Percentiles rank a stretch among this genome's conserved stretches.
These are phyloP conservation scores for Dipteronia dyeriana DNA, from an alignment of 345 rosid genomes.

Conservation along the genomic window DNA sequence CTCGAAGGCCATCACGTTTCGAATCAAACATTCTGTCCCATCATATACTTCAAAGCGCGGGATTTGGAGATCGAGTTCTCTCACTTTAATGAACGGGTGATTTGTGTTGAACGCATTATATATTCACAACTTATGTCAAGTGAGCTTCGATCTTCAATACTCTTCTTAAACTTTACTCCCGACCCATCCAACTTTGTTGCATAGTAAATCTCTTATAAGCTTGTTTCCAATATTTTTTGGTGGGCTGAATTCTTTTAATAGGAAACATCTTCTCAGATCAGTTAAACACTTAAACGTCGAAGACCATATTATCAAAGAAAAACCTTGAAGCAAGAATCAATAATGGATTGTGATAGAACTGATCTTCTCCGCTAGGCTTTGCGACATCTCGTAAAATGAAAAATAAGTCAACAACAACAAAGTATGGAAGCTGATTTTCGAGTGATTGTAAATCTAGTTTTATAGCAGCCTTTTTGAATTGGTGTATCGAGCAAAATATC, in stretches of 20 bases:
- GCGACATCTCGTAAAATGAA: neutral
- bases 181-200: conserved; percentile 1
- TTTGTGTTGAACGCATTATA: neutral
- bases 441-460: conserved; percentile 4
- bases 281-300: neutral
- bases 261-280: neutral
- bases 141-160: neutral
- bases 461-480: neutral
- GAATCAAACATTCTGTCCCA: neutral
- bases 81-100: neutral
- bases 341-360: neutral
- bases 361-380: neutral
- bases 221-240: too few species aligned
- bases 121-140: neutral
- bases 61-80: neutral
- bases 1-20: neutral
- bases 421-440: conserved; percentile 22
- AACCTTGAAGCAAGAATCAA: neutral
- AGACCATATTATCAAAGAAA: neutral
- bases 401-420: conserved; percentile 1
- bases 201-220: neutral
- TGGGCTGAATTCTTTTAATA: neutral
- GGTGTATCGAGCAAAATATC: neutral
- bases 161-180: conserved; percentile 7
- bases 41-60: neutral